Evolutionary conservation across 129 eudicot species (phyloP), one percentile per base, ranked within the genome.

Genomic region (Ambrosia trifida): DNA sequence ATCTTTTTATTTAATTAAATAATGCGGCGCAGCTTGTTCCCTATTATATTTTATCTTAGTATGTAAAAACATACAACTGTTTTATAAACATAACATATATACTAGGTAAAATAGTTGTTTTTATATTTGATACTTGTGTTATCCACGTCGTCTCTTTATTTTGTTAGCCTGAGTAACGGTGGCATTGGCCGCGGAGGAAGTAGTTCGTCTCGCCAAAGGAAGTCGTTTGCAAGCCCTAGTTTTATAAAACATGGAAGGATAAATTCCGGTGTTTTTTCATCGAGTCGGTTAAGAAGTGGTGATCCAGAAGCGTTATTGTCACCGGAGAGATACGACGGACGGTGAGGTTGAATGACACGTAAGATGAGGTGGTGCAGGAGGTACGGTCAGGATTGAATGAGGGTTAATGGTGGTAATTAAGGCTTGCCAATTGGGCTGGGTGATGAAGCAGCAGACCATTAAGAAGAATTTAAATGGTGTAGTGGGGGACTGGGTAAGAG

Each of bases 291-390:
- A 70, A 76, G 96, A 78, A 85, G 97, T 62, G 99, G 97, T 43
- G 97, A 95, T 83, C 99, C 99, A 11, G 97, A 95, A 80, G 97
- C 99, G 44, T 53, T 95, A 20, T 74, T 95, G 35, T 95, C 99
- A 24, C 99, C 99, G 78, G 97, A 95, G 72, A 78, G 98, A 61
- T 87, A 61, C 40, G 81, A 72, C 80, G 78, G 88, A 74, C 90
- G 89, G 78, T 81, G 77, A 79, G n/a, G 81, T 64, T 72, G 68
- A 65, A 10, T 38, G 30, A 52, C 72, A 74, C 78, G 72, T 74
- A 6, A 17, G 64, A 53, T 46, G 10, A 13, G 7, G 1, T 32
- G 8, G 53, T 6, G 32, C 31, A 9, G 16, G 40, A 47, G 11
- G 49, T 65, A 67, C 56, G 68, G 32, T 54, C 72, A 52, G 32